Evolutionary conservation across 305 asterid species (phyloP).

Genomic region (Lippia alba): DNA sequence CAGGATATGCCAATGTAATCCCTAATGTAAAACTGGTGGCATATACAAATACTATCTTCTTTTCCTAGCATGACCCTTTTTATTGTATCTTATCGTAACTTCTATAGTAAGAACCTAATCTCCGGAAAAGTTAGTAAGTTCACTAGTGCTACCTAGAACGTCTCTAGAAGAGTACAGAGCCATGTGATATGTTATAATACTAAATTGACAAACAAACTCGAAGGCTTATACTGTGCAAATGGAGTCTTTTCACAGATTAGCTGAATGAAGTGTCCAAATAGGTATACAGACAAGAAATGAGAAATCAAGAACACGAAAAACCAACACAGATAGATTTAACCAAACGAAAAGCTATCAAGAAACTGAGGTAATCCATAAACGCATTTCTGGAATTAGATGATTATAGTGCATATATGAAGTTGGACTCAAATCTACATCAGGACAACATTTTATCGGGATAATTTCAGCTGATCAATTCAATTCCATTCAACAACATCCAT

Average conservation of each 20-base stretch:
- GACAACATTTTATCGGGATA: background rate
- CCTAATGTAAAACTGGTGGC: background rate
- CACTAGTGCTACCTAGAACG: background rate
- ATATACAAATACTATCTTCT: background rate
- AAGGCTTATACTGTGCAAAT: background rate
- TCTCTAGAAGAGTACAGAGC: background rate
- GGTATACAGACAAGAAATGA: no score
- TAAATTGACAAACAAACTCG: background rate
- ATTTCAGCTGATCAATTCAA: conserved; percentile 13
- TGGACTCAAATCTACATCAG: background rate
- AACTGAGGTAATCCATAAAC: background rate
- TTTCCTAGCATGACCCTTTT: background rate
- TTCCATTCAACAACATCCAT: conserved; percentile 2
- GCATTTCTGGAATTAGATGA: no score
- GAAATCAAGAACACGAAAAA: no score
- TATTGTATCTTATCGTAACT: background rate
- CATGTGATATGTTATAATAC: background rate
- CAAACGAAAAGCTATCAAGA: background rate
- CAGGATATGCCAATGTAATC: no score
- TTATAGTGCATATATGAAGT: no score
- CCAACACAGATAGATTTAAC: background rate
- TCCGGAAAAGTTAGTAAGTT: background rate
- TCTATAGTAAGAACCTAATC: conserved; percentile 3
- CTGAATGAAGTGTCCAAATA: no score
- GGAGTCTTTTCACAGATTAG: no score